phyloP scores from a whole-genome alignment of 2,329 filamentous ascomycete genomes.

The Chrysosphaeria jannelii region DNA sequence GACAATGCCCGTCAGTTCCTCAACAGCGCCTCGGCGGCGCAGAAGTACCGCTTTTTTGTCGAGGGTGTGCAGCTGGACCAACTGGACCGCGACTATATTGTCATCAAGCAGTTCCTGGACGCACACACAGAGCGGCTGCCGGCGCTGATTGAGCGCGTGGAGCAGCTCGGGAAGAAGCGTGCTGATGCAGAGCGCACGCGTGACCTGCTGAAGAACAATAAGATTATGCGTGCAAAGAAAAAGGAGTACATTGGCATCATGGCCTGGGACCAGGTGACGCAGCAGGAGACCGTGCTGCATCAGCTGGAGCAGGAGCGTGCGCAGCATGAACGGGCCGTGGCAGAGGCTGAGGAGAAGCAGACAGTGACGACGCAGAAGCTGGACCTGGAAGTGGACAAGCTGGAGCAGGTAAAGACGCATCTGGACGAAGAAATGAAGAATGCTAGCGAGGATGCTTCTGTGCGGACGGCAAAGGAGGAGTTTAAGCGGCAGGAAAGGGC shows the following conservation, averaged over 20 bases:
- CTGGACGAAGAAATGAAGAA: conserved; percentile 18
- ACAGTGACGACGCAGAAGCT: conserved; percentile 19
- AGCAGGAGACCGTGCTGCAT: conserved; percentile 29
- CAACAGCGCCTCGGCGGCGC: conserved; percentile 46
- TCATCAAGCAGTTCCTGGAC: conserved; percentile 54
- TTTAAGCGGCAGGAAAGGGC: conserved; percentile 11
- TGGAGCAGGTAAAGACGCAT: conserved; percentile 12
- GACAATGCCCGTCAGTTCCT: conserved; percentile 86
- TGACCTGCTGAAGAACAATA: conserved; percentile 32
- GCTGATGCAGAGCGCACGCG: conserved; percentile 32
- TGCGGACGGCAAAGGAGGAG: conserved; percentile 17
- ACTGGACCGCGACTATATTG: conserved; percentile 66
- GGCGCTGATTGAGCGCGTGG: conserved; percentile 30
- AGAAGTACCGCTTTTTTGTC: conserved; percentile 93
- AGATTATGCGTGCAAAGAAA: conserved; percentile 29
- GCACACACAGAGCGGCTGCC: conserved; percentile 33
- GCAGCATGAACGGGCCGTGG: conserved; percentile 14
- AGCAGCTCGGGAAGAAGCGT: conserved; percentile 22
- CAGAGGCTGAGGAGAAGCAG: conserved; percentile 9
- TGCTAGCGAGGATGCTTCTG: conserved; percentile 15
- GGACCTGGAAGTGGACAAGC: conserved; percentile 14
- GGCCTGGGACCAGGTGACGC: conserved; percentile 66
- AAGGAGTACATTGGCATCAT: conserved; percentile 31
- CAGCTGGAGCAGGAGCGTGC: conserved; percentile 10
- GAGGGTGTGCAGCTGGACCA: conserved; percentile 83